Evolutionary conservation across 2,329 filamentous ascomycete species (phyloP), one percentile per base, ranked within the genome.

Genomic region (Monosporascus sp.): DNA sequence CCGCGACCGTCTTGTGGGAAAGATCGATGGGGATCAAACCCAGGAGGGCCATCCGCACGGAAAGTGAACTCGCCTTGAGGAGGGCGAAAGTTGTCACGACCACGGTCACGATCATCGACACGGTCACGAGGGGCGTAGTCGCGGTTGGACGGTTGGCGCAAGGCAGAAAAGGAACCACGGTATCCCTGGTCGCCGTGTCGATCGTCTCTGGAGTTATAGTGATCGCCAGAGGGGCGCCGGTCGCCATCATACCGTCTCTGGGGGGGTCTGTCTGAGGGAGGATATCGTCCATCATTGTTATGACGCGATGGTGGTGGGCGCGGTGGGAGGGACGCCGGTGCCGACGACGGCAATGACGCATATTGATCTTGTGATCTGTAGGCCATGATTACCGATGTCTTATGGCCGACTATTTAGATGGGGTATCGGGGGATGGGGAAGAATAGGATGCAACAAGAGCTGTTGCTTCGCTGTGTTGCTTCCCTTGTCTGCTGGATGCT

Each of bases 1-100:
- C 20, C 48, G 24, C 51, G 52, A 45, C 57, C 50, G 18, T 58
- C 55, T 47, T 56, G 44, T 3, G 52, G 53, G 25, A 55, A 56
- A 11, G 68, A 68, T 6, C 67, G 60, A 51, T 72, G 73, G 6
- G 63, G 65, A 35, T 71, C 65, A 17, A 83, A 68, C 5, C 79
- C 79, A 0, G 73, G 58, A 3, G 81, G 80, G 49, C 77, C 78
- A 11, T 81, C 74, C 43, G 76, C 68, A 6, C 77, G 76, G 54
- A 84, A 84, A 1, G 77, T 79, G 61, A 84, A 84, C 49, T 83
- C 79, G 38, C 79, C 65, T 49, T 71, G 72, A 11, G 74, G 74
- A 6, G 70, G 70, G 1, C 63, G 67, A 48, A 66, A 67, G 37
- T 67, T 60, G 24, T 64, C 56, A 20, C 55, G 60, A 8, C 24